Percentiles rank a stretch among this genome's conserved stretches.
phyloP scores from a whole-genome alignment of 495 filamentous ascomycete genomes.

The Xylaria castorea region DNA sequence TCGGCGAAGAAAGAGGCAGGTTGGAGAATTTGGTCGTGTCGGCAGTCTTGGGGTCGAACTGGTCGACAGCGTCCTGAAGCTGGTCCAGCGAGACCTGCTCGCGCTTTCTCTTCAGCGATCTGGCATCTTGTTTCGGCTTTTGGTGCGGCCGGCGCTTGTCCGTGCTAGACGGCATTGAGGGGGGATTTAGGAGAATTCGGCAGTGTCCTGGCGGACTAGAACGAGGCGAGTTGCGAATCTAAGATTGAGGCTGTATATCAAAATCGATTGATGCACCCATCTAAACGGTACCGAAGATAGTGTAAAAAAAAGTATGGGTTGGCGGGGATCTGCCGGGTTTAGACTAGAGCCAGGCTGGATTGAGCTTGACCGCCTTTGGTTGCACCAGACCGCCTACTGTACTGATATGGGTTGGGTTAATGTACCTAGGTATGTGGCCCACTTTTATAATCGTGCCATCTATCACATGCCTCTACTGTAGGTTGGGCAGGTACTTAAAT shows the following conservation, averaged over 20 bases:
- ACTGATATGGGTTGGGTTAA: background rate
- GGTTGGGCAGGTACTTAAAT: background rate
- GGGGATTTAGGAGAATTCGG: background rate
- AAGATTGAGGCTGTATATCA: constrained; percentile 15
- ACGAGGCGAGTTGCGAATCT: constrained; percentile 2
- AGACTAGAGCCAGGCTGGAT: constrained; percentile 10
- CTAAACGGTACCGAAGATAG: background rate
- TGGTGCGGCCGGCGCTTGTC: constrained; percentile 33
- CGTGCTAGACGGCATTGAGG: constrained; percentile 24
- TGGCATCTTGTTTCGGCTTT: constrained; percentile 43
- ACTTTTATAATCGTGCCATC: background rate
- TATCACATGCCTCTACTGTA: background rate
- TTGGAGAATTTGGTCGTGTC: constrained; percentile 70
- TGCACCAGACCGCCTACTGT: constrained; percentile 24
- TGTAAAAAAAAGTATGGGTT: constrained; percentile 33
- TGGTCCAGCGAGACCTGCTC: constrained; percentile 63
- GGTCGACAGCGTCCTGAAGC: constrained; percentile 54
- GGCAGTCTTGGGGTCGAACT: constrained; percentile 54
- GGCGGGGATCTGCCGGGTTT: constrained; percentile 37
- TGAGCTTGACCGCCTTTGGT: constrained; percentile 31
- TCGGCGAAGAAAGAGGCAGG: constrained; percentile 87
- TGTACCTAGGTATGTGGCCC: background rate
- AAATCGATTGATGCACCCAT: constrained; percentile 21
- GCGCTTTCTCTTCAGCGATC: constrained; percentile 53
- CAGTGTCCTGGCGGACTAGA: background rate